These are phyloP conservation scores for Musa schizocarpa DNA, from an alignment of 176 grass and related monocot species.

Conservation along the genomic window DNA sequence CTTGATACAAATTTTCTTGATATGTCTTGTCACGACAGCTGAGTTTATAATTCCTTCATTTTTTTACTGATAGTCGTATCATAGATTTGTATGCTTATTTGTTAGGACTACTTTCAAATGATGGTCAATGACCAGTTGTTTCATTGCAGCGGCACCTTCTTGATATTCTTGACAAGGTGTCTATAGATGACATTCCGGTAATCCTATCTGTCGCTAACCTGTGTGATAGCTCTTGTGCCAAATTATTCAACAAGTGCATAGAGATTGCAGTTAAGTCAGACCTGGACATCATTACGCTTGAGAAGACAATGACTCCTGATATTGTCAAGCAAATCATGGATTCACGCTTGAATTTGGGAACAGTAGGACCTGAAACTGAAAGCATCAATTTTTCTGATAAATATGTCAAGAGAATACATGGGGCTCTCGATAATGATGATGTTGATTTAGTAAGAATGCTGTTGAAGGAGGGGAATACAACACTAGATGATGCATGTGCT, in stretches of 20 bases:
- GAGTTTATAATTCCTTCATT: neutral
- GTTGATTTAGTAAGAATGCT: constrained; percentile 85
- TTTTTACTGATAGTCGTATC: neutral
- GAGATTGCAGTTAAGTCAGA: constrained; percentile 48
- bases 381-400: constrained; percentile 43
- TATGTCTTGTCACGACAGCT: no score
- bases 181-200: constrained; percentile 55
- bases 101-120: neutral
- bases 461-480: constrained; percentile 69
- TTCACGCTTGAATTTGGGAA: constrained; percentile 39
- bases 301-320: constrained; percentile 48
- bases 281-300: constrained; percentile 67
- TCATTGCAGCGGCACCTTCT: constrained; percentile 63
- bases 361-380: constrained; percentile 30
- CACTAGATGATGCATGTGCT: constrained; percentile 75
- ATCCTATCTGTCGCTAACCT: constrained; percentile 61
- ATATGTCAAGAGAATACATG: constrained; percentile 60
- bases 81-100: neutral
- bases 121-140: neutral
- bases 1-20: no score
- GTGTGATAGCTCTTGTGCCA: constrained; percentile 45
- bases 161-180: constrained; percentile 70
- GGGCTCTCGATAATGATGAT: constrained; percentile 72
- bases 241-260: constrained; percentile 54
- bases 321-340: constrained; percentile 57